phyloP scores from a whole-genome alignment of 805 yeast species.

The Saccharomycopsis fibuligera region DNA sequence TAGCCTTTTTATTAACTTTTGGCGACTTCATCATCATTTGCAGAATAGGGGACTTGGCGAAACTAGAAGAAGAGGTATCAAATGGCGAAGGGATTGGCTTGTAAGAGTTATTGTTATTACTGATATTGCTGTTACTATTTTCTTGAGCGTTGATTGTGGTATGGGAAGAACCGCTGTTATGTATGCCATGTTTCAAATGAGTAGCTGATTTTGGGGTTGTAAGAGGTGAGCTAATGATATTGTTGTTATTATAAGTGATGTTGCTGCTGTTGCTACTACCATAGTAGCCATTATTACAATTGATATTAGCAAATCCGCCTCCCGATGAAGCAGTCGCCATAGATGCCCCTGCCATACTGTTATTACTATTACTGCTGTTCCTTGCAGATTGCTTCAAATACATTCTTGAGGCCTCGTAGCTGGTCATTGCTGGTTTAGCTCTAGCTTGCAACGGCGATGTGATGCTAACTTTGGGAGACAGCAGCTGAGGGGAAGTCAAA shows the following conservation, averaged over 20 bases:
- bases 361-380: not conserved
- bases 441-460: constrained; percentile 1
- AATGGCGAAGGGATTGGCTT: constrained; percentile 18
- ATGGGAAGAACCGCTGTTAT: not conserved
- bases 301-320: no score
- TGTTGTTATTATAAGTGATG: no score
- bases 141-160: not conserved
- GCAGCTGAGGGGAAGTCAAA: constrained; percentile 1
- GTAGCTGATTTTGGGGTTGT: constrained; percentile 12
- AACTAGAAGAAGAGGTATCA: not conserved
- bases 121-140: not conserved
- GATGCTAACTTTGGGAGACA: not conserved
- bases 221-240: not conserved
- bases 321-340: no score
- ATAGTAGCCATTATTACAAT: no score
- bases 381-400: constrained; percentile 15
- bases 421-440: constrained; percentile 4
- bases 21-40: constrained; percentile 9
- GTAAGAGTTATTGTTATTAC: not conserved
- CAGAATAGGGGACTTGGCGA: constrained; percentile 5
- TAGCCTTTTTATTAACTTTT: constrained; percentile 6
- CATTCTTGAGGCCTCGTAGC: constrained; percentile 20
- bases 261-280: no score
- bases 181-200: not conserved
- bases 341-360: not conserved